Base-by-base conservation (phyloP, 129 eudicot genomes). In the Centrapalus pauciflorus region DNA sequence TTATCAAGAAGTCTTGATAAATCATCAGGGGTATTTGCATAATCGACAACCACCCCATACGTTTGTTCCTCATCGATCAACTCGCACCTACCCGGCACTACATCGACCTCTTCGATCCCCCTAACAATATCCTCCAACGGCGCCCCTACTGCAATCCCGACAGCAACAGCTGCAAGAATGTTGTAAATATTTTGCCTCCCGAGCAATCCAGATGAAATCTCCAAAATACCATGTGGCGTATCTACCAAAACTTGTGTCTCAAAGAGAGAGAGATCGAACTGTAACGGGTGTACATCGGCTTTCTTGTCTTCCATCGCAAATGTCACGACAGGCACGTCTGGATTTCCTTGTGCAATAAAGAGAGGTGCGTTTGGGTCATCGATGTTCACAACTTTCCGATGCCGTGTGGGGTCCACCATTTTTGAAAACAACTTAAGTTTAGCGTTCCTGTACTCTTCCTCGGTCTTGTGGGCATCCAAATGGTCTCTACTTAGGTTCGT, bases 31-130 rank as follows among this genome's bases (percentile, higher is more conserved):
- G 96, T 93, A 80, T 77, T 79, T 17, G 99, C 99, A 73, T 89
- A 75, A 70, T 93, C 96, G 28, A 93, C 99, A 59, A 93, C 82
- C 63, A 93, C 99, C 46, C 99, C 99, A 77, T 84, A 93, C 25
- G 99, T 87, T 74, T 93, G 99, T 76, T 89, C 99, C 75, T 93
- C 96, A 35, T 93, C 99, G 28, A 93, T 93, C 79, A 93, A 84
- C 86, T 93, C 99, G 55, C 95, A 93, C 75, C 99, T 78, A 23
- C 99, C 99, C 0, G 99, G 99, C 34, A 93, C 96, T 3, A 85
- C 88, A 82, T 93, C 99, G 74, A 93, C 96, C 85, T 93, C 99
- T 75, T 93, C 99, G 37, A 93, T 86, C 66, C 99, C 99, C 79
- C 96, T 84, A 55, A 93, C 99, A 27, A 93, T 93, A 59, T 93